A percentile compares a stretch with the other conserved stretches of the same genome.
Conservation (phyloP, 78 protist species). For the Polysphondylium violaceum region DNA sequence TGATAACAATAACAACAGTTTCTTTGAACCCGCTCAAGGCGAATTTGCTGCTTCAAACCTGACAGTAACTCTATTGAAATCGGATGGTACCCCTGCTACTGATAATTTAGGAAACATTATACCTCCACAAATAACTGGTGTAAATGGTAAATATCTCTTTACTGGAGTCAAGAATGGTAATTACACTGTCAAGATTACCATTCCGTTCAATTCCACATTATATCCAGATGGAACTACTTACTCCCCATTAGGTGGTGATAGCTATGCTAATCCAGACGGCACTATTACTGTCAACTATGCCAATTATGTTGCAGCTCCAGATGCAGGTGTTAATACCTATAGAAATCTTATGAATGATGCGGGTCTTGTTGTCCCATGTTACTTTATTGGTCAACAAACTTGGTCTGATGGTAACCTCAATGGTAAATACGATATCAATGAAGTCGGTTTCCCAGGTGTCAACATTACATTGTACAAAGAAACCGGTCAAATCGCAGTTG, state of each 20-base stretch:
- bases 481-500: not conserved
- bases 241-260: not conserved
- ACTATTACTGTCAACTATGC: not conserved
- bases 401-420: conserved; percentile 48
- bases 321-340: not conserved
- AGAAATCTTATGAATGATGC: not conserved
- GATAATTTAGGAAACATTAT: not conserved
- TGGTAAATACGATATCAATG: conserved; percentile 56
- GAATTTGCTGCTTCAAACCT: conserved; percentile 30
- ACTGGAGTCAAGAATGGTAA: conserved; percentile 4
- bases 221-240: not conserved
- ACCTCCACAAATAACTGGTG: not conserved
- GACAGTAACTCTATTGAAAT: not conserved
- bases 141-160: conserved; percentile 36
- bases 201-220: not conserved
- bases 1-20: not conserved
- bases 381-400: conserved; percentile 15
- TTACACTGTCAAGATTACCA: not conserved
- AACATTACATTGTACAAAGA: conserved; percentile 25
- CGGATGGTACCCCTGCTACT: not conserved
- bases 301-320: not conserved
- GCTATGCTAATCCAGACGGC: not conserved
- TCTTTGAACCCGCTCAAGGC: conserved; percentile 1
- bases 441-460: conserved; percentile 27
- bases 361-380: conserved; percentile 47